Evolutionary conservation across 352 stramenopile genomes (phyloP).

Genomic region (Phytophthora idaei): DNA sequence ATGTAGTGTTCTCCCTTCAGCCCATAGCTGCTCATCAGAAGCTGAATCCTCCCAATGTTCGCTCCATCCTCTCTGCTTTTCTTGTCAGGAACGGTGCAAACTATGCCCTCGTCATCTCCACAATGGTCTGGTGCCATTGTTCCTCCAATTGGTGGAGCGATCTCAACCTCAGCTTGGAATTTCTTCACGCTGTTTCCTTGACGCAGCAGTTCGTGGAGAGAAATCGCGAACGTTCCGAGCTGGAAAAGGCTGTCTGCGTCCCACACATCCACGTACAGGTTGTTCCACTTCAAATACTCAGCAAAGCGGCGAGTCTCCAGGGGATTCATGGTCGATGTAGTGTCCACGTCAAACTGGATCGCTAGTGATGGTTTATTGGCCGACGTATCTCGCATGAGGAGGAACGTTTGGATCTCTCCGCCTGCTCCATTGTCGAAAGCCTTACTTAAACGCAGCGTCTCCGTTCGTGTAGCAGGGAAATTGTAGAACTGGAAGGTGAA

Average conservation of each 20-base stretch:
- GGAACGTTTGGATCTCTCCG: slow-evolving; percentile 44
- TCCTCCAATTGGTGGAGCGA: slow-evolving; percentile 43
- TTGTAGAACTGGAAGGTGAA: slow-evolving; percentile 95
- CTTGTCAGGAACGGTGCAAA: slow-evolving; percentile 21
- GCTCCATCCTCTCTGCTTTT: background rate
- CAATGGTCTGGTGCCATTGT: slow-evolving; percentile 3
- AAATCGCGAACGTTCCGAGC: slow-evolving; percentile 84
- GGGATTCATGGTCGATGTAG: slow-evolving; percentile 53
- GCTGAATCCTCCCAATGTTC: slow-evolving; percentile 66
- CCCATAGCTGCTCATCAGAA: slow-evolving; percentile 91
- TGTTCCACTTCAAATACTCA: slow-evolving; percentile 86
- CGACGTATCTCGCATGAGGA: slow-evolving; percentile 70
- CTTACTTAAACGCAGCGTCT: slow-evolving; percentile 72
- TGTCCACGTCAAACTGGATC: slow-evolving; percentile 83
- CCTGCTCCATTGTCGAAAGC: slow-evolving; percentile 44
- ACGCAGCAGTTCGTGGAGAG: slow-evolving; percentile 87
- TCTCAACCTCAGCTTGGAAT: slow-evolving; percentile 82
- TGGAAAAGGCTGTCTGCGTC: slow-evolving; percentile 92
- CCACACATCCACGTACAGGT: slow-evolving; percentile 93
- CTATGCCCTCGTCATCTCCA: slow-evolving; percentile 18
- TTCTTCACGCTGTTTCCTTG: slow-evolving; percentile 92
- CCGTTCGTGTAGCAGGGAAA: slow-evolving; percentile 87
- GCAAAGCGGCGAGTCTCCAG: slow-evolving; percentile 83
- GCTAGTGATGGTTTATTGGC: slow-evolving; percentile 70
- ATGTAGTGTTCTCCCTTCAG: slow-evolving; percentile 54